Conservation (phyloP, 768 basidiomycete genomes). For the Steccherinum ochraceum region DNA sequence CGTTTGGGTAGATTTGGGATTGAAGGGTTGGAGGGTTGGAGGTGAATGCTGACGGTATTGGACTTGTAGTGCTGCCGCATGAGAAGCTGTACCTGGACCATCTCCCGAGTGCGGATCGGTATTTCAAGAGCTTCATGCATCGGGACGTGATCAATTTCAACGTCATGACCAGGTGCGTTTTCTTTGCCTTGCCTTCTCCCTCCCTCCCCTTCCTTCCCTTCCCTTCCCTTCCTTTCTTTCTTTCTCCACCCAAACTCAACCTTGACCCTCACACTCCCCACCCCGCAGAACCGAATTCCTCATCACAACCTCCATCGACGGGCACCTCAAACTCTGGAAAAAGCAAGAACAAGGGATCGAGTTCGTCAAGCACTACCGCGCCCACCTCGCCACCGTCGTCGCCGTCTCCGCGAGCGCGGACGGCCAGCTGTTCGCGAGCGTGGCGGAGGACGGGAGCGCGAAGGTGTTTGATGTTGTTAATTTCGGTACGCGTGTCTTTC, state of each 20-base stretch:
- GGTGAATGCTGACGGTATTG: not conserved
- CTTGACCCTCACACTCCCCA: not conserved
- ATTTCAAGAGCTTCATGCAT: constrained; percentile 98
- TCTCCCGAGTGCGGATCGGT: constrained; percentile 87
- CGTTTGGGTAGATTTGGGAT: not conserved
- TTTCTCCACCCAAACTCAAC: too few species aligned
- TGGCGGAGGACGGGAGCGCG: constrained; percentile 86
- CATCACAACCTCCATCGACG: constrained; percentile 91
- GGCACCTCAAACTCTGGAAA: constrained; percentile 98
- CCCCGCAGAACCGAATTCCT: constrained; percentile 78
- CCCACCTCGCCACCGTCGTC: constrained; percentile 75
- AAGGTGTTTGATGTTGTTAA: constrained; percentile 98
- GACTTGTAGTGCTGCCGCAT: constrained; percentile 85
- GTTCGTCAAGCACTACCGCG: constrained; percentile 97
- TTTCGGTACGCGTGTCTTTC: constrained; percentile 61
- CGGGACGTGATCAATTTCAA: constrained; percentile 86
- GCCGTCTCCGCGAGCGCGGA: constrained; percentile 85
- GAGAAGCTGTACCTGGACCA: constrained; percentile 91
- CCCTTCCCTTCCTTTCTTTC: not conserved
- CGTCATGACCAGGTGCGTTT: constrained; percentile 76
- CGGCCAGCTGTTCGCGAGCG: constrained; percentile 86
- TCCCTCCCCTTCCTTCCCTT: not conserved
- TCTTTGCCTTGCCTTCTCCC: not conserved
- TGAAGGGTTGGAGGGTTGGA: not conserved
- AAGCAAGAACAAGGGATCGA: constrained; percentile 95